These are phyloP conservation scores for Cordyceps militaris DNA, from an alignment of 2,329 filamentous ascomycete genomes.

Conservation along the genomic window DNA sequence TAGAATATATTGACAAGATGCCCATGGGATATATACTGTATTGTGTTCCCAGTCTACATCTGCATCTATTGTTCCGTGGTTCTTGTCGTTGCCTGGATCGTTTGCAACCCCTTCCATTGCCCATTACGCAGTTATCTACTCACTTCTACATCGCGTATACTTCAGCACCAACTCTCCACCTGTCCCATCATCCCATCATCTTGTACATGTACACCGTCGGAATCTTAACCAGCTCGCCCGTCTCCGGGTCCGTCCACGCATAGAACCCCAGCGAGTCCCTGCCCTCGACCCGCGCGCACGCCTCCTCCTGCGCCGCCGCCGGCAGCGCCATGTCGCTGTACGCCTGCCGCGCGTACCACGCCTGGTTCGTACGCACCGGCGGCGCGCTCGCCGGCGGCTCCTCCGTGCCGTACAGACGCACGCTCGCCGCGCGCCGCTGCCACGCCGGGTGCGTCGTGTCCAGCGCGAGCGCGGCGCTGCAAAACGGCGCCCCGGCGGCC, in stretches of 20 bases:
- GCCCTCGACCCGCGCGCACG: conserved; percentile 13
- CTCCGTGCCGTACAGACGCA: conserved; percentile 22
- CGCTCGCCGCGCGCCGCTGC: conserved; percentile 21
- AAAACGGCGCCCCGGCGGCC: conserved; percentile 25
- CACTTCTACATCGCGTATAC: too few relatives aligned
- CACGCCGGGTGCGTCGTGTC: conserved; percentile 28
- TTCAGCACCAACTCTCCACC: background rate
- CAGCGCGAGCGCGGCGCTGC: conserved; percentile 27
- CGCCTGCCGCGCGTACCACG: conserved; percentile 25
- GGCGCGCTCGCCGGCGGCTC: conserved; percentile 21
- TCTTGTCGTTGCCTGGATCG: too few relatives aligned
- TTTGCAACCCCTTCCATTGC: too few relatives aligned
- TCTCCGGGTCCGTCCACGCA: conserved; percentile 14
- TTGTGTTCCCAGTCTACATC: too few relatives aligned
- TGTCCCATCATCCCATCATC: conserved; percentile 8
- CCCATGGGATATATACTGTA: too few relatives aligned
- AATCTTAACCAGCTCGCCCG: conserved; percentile 11
- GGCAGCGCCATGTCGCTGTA: conserved; percentile 16
- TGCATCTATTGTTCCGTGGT: too few relatives aligned
- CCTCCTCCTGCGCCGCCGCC: background rate
- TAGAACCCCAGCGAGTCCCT: conserved; percentile 2
- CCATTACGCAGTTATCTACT: too few relatives aligned
- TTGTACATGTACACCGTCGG: conserved; percentile 22
- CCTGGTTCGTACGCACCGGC: conserved; percentile 23
- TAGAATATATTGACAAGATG: too few relatives aligned